Evolutionary conservation across 202 grass and related monocot genomes (phyloP), one percentile per base, ranked within the genome.

Genomic region (Saccharum hybrid): DNA sequence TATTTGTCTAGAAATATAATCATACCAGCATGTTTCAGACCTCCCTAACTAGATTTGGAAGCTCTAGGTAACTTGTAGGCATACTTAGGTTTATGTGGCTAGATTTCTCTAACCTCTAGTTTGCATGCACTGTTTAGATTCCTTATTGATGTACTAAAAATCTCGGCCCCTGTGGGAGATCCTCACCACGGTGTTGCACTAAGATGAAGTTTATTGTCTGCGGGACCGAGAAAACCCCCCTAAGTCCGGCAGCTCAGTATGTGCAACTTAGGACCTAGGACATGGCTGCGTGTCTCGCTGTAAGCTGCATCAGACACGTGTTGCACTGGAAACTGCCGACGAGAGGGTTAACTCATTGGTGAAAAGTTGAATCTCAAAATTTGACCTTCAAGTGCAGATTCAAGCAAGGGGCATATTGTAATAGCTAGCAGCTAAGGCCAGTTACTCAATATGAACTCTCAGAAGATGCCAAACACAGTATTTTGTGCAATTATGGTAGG

Each of bases 331-430:
- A 59, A 59, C 54, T 22, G 54, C n/a, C 4, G n/a, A 22, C 0
- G 7, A 21, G 52, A 3, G 52, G 18, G 19, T 22, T 22, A 22
- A 22, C 54, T 59, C 54, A 59, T 10, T 59, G 43, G 37, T 67
- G 33, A 76, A 34, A 66, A 73, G 49, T 52, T 72, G 31, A 51
- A 72, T 6, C 10, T n/a, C 42, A 33, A 49, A 51, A 33, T 51
- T 33, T 78, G 66, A 31, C 31, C 13, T 60, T 63, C 30, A n/a
- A 84, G 19, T 78, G 41, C 65, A 74, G 26, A 65, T 64, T 71
- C 15, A 54, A 72, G 56, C 66, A 85, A 64, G 14, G 30, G 30
- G 21, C 33, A 8, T 74, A 48, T 63, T 66, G 6, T 51, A 38
- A 51, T 28, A 41, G 36, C 18, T 62, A 63, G 14, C 66, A 31